Conservation (phyloP, 179 eudicot species). For the Carnegiea gigantea region DNA sequence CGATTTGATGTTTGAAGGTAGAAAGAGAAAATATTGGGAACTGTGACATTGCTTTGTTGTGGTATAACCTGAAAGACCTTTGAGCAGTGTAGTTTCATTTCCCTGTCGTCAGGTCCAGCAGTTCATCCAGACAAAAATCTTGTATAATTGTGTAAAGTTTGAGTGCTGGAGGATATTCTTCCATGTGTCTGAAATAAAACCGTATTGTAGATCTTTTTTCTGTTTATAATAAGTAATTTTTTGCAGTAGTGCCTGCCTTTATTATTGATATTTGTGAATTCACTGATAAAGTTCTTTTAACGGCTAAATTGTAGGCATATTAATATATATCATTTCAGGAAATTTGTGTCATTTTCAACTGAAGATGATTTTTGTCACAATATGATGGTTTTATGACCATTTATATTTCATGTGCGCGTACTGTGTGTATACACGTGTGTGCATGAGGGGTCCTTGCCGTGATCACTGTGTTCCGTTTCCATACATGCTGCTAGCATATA, state of each 20-base stretch:
- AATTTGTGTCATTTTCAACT: no score
- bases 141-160: constrained; percentile 35
- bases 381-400: no score
- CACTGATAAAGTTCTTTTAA: neutral
- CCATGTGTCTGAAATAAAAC: constrained; percentile 7
- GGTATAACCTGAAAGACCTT: constrained; percentile 11
- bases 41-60: constrained; percentile 19
- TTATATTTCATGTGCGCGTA: no score
- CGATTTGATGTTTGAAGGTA: neutral
- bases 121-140: constrained; percentile 9
- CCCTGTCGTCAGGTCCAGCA: constrained; percentile 6
- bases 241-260: neutral
- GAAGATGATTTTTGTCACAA: no score
- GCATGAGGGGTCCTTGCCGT: no score
- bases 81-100: neutral
- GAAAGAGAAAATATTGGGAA: constrained; percentile 19
- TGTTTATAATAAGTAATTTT: constrained; percentile 1
- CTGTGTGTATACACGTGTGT: no score
- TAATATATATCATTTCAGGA: no score
- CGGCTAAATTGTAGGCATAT: no score
- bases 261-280: neutral
- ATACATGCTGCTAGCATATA: no score
- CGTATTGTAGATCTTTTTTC: neutral
- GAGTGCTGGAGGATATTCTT: constrained; percentile 16
- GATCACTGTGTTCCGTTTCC: no score